These are phyloP conservation scores for Brassica incana DNA, from an alignment of 345 rosid species.

Conservation along the genomic window DNA sequence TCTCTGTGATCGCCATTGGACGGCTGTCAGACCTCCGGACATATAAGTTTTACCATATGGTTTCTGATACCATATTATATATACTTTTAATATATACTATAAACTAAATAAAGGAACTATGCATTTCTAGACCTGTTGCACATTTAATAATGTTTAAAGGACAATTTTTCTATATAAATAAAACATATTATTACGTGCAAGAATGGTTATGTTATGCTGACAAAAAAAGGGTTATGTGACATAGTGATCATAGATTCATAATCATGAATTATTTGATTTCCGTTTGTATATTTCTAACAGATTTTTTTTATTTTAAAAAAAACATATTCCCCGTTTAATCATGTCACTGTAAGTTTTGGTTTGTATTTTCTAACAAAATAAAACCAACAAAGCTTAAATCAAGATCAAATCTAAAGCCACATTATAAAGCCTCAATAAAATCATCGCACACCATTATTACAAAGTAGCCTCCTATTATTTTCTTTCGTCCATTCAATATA, in stretches of 20 bases:
- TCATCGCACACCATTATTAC: not conserved
- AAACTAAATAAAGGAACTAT: too few relatives aligned
- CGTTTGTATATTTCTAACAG: too few relatives aligned
- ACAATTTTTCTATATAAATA: too few relatives aligned
- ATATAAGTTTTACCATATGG: conserved; percentile 15
- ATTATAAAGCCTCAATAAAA: not conserved
- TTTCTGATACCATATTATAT: conserved; percentile 20
- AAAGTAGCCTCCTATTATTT: not conserved
- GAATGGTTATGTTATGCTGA: not conserved
- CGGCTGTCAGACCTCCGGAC: conserved; percentile 22
- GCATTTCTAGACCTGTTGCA: not conserved
- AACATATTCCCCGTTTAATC: not conserved
- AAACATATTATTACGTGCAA: not conserved
- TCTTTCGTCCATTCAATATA: not conserved
- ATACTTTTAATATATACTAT: not conserved
- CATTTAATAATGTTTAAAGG: not conserved
- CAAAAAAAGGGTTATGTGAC: not conserved
- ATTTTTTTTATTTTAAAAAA: too few relatives aligned
- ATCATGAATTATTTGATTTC: too few relatives aligned
- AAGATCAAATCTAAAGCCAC: not conserved
- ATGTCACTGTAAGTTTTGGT: not conserved
- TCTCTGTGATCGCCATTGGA: conserved; percentile 3
- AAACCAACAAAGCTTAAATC: not conserved
- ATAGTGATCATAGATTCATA: not conserved
- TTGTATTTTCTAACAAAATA: not conserved